Evolutionary conservation across 2,329 filamentous ascomycete genomes (phyloP).

Genomic region (Teratosphaeria zuluensis): DNA sequence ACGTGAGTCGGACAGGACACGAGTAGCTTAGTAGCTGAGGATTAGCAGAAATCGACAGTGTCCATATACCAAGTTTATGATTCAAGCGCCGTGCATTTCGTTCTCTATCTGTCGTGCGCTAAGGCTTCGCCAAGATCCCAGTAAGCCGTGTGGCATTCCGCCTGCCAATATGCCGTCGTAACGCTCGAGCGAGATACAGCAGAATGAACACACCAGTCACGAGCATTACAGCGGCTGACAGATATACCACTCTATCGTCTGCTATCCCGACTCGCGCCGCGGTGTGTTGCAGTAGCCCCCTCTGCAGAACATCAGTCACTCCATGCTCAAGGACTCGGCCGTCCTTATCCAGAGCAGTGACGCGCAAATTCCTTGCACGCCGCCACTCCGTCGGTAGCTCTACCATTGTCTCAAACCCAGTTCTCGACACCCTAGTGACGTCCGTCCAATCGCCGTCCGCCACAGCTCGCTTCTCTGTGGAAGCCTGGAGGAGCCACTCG

Average conservation of each 20-base stretch:
- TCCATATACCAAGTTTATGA: too few relatives aligned
- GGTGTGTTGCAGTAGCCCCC: background rate
- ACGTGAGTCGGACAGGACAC: too few relatives aligned
- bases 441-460: constrained; percentile 10
- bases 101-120: too few relatives aligned
- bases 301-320: background rate
- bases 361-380: background rate
- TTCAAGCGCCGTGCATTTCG: too few relatives aligned
- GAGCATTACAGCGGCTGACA: background rate
- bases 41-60: too few relatives aligned
- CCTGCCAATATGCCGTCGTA: background rate
- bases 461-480: background rate
- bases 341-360: background rate
- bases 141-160: background rate
- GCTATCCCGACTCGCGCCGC: background rate
- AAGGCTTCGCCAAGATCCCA: background rate
- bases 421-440: constrained; percentile 6
- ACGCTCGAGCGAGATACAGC: background rate
- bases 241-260: background rate
- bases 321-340: background rate
- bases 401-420: constrained; percentile 14
- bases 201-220: background rate
- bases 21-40: too few relatives aligned
- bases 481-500: constrained; percentile 13
- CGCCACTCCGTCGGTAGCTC: constrained; percentile 1